A percentile compares a stretch with the other conserved stretches of the same genome.
These are phyloP conservation scores for Monosporascus sp. DNA, from an alignment of 2,329 filamentous ascomycete genomes.

Conservation along the genomic window DNA sequence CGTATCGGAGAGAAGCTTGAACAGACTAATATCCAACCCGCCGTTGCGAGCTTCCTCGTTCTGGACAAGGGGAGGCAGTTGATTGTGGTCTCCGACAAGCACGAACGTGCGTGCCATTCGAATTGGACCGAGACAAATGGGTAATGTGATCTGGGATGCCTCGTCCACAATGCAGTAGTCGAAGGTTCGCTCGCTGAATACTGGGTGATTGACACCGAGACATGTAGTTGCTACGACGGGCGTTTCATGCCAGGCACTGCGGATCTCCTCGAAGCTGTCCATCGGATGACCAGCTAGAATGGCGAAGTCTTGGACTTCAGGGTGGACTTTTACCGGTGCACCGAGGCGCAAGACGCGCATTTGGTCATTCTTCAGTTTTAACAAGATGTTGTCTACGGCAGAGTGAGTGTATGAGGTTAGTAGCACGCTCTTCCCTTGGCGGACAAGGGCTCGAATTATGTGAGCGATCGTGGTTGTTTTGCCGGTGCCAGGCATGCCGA, in stretches of 20 bases:
- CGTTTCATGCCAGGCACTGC: constrained; percentile 75
- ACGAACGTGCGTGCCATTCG: constrained; percentile 90
- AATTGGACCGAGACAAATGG: constrained; percentile 90
- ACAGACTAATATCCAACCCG: constrained; percentile 86
- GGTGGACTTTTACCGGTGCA: constrained; percentile 77
- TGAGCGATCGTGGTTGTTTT: constrained; percentile 98
- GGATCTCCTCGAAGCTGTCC: constrained; percentile 75
- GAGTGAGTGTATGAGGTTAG: constrained; percentile 96
- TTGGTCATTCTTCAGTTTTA: constrained; percentile 79
- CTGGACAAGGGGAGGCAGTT: constrained; percentile 88
- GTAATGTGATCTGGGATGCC: constrained; percentile 93
- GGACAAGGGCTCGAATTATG: constrained; percentile 85
- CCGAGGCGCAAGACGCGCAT: constrained; percentile 83
- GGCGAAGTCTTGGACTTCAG: constrained; percentile 80
- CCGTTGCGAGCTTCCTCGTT: constrained; percentile 83
- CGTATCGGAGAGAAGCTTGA: constrained; percentile 85
- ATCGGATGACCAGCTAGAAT: constrained; percentile 70
- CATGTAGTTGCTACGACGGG: constrained; percentile 94
- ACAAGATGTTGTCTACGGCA: constrained; percentile 93
- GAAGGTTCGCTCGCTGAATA: constrained; percentile 86
- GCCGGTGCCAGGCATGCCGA: constrained; percentile 96
- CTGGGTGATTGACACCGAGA: constrained; percentile 79
- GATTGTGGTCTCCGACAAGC: constrained; percentile 93
- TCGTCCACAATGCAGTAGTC: constrained; percentile 99
- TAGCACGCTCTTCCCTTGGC: constrained; percentile 86